Base-by-base conservation (phyloP, 192 early-diverging fungal species). In the Neocallimastix lanati region DNA sequence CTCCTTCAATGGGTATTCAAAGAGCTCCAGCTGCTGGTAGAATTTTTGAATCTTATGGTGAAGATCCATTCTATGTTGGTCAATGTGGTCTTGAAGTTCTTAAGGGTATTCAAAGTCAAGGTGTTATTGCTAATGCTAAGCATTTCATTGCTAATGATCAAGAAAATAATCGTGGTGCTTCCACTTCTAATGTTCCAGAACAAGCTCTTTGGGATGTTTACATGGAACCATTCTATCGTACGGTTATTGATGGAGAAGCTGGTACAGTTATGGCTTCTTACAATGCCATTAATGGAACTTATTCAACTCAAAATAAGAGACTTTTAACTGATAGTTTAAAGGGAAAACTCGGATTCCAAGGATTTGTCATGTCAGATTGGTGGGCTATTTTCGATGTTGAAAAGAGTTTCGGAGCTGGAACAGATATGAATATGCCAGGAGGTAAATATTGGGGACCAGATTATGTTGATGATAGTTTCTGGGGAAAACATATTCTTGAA, bases 361-460 rank as follows among this genome's bases (percentile, higher is more conserved):
- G 89, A 1, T 92, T 92, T 76, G 87, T 92, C 40, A 88, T 88
- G 86, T 84, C 87, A 28, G 91, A 91, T 78, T 92, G 89, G 89
- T 83, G 81, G 76, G 90, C 90, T 38, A 81, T 83, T 14, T 82
- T 86, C 30, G 84, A 80, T 29, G 80, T 79, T 28, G 76, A 29
- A 0, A 40, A 78, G 30, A 84, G 86, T 77, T 83, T 82, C 25
- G 58, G 78, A 14, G 79, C 79, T 80, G 86, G 88, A 36, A 78
- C 86, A 27, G 90, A 92, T 79, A 89, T 92, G 89, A 87, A 33
- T 33, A 33, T 33, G 30, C 30, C 30, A 40, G 78, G 78, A 6
- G 28, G 78, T 29, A 76, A 78, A 28, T 38, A 29, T 11, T 29
- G 78, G 28, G 78, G 78, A 6, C 28, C 78, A 38, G 77, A 29